Percentiles rank a stretch among this genome's conserved stretches.
These are phyloP conservation scores for Leptodermis oblonga DNA, from an alignment of 257 asterid species.

Conservation along the genomic window DNA sequence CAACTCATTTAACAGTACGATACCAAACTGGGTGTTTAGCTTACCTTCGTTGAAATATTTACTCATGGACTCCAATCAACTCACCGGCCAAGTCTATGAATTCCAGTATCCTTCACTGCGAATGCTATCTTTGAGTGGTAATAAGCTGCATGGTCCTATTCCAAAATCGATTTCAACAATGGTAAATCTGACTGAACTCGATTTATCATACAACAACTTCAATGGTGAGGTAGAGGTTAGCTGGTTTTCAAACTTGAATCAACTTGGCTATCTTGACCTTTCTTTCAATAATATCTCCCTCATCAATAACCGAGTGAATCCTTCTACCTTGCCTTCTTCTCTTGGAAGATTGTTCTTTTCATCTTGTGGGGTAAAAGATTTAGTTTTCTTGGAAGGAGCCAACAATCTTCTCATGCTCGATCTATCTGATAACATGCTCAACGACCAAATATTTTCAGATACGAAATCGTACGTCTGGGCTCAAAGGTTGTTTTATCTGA, in stretches of 20 bases:
- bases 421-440: slow-evolving; percentile 17
- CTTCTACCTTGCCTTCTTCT: slow-evolving; percentile 12
- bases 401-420: not conserved
- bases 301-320: not conserved
- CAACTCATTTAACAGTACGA: slow-evolving; percentile 12
- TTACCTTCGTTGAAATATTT: slow-evolving; percentile 11
- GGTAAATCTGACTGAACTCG: slow-evolving; percentile 12
- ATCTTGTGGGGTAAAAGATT: slow-evolving; percentile 8
- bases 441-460: not conserved
- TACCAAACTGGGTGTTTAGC: slow-evolving; percentile 21
- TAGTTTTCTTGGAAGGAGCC: not conserved
- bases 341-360: not conserved
- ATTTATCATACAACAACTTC: slow-evolving; percentile 25
- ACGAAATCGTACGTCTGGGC: slow-evolving; percentile 5
- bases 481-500: too few relatives aligned
- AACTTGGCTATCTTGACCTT: slow-evolving; percentile 17
- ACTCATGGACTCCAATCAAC: not conserved
- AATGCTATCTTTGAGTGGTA: not conserved
- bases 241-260: slow-evolving; percentile 21
- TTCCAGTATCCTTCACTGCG: slow-evolving; percentile 12
- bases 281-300: slow-evolving; percentile 17
- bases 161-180: slow-evolving; percentile 24
- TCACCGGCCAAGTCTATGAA: slow-evolving; percentile 22
- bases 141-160: slow-evolving; percentile 22
- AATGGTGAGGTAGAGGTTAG: slow-evolving; percentile 19